Evolutionary conservation across 805 yeast genomes (phyloP), one percentile per base, ranked within the genome.

Genomic region (Starmerella potacharoeniae): DNA sequence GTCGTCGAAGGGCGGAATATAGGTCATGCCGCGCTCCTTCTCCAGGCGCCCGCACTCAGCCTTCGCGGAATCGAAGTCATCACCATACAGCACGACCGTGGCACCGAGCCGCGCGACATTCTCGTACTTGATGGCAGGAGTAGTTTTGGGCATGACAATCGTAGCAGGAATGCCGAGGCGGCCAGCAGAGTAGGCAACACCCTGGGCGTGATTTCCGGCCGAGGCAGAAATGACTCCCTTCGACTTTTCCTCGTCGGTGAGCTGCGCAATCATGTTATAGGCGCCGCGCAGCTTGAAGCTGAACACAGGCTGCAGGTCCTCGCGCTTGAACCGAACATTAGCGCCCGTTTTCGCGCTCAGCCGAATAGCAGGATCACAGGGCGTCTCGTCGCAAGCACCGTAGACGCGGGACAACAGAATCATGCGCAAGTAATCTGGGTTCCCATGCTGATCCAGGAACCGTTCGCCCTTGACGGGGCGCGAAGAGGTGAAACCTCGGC

Each of bases 131-230:
- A 93, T 95, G 13, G 91, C 82, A 2, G 99, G 98, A 0, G 98
- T 93, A 2, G 95, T 91, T 3, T 87, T 82, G 2, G 99, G 99
- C 99, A 93, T 93, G 47, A 93, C 97, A 53, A 93, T 93, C 5
- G 97, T 91, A 4, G 97, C 91, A 4, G 96, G 93, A 52, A 93
- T 88, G 31, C 83, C 84, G 65, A 93, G 74, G 57, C 83, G 80
- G 57, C 80, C 81, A 4, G 97, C 96, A 28, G 95, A 84, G 68
- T 71, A 91, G 0, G 98, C 98, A 13, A 93, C 97, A 62, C 99
- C 99, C 68, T 93, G 99, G 1, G 99, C 99, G 65, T 93, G 99
- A 70, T 93, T 93, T 37, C 99, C 99, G 4, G 99, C 99, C 34
- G 97, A 88, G 65, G 97, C 93, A 0, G 97, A 97, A 67, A 95